Base-by-base conservation (phyloP, 345 rosid genomes). In the Eucalyptus grandis region DNA sequence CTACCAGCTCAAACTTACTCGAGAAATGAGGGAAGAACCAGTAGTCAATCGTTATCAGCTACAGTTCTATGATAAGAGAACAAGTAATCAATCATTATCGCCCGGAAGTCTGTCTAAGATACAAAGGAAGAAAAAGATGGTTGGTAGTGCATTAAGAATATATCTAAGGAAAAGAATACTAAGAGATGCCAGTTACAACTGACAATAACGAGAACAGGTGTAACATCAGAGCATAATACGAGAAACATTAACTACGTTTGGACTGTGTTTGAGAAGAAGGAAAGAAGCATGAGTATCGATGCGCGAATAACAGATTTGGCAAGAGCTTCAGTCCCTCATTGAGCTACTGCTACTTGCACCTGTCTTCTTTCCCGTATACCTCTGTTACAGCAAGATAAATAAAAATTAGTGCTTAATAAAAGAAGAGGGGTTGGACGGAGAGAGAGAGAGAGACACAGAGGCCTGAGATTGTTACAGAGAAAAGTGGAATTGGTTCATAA, bases 301-400 rank as follows among this genome's bases (percentile, higher is more conserved):
- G 85, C 30, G 5, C 24, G 15, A 65, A 21, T 40, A 77, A 77
- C 85, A 77, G 47, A 77, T 77, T 77, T 77, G 85, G 47, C 27
- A 43, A 40, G 47, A 80, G 58, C 77, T 88, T 94, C 92, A 95
- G 88, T 93, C 97, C 86, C 44, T 89, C 60, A 26, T 60, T 19
- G 87, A 40, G 82, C 94, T 91, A 44, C 90, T 85, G 90, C 91
- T 90, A 56, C 91, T 91, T 14, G 94, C 89, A 77, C 88, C 89
- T 16, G 91, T 65, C 51, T 27, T 92, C 89, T 91, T 94, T 88
- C 93, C 93, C 0, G 80, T 90, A 56, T 94, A 94, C 88, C 85
- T 93, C 96, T 94, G 93, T 88, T 34, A 88, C 87, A 27, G 87
- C 37, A 19, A 54, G 89, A 87, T 17, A 44, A 87, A 51, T 31